A percentile compares a stretch with the other conserved stretches of the same genome.
Evolutionary conservation across 2,329 filamentous ascomycete species (phyloP).

Genomic region (Davidsoniella neocaledoniae): DNA sequence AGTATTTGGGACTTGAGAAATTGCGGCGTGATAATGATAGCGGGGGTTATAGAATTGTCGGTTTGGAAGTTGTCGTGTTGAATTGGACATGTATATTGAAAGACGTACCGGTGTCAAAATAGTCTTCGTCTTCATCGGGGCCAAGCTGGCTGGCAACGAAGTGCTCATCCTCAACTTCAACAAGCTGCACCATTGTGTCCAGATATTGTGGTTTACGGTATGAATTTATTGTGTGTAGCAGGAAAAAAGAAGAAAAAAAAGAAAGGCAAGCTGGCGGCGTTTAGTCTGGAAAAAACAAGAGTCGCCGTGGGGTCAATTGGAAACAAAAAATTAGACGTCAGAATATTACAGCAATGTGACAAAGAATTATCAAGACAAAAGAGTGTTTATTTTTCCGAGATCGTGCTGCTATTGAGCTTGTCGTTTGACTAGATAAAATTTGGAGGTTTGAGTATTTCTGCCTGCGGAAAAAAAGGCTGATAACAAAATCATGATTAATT

Average conservation of each 20-base stretch:
- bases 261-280: background rate
- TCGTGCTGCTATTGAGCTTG: too few species aligned
- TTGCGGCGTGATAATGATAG: too few species aligned
- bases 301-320: background rate
- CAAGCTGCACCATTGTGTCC: slow-evolving; percentile 77
- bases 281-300: background rate
- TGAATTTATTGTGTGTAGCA: slow-evolving; percentile 5
- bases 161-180: slow-evolving; percentile 93
- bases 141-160: slow-evolving; percentile 57
- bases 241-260: background rate
- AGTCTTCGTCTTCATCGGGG: slow-evolving; percentile 73
- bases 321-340: background rate
- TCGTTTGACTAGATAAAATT: too few species aligned
- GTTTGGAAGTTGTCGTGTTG: background rate
- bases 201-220: background rate
- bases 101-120: slow-evolving; percentile 71
- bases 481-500: too few species aligned
- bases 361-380: background rate
- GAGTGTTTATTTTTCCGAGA: too few species aligned
- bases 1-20: too few species aligned
- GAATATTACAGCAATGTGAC: background rate
- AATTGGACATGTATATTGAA: background rate
- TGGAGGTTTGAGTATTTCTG: too few species aligned
- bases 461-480: too few species aligned
- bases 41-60: too few species aligned